Percentiles rank a stretch among this genome's conserved stretches.
Conservation (phyloP, 208 protist species). For the Naegleria fowleri region DNA sequence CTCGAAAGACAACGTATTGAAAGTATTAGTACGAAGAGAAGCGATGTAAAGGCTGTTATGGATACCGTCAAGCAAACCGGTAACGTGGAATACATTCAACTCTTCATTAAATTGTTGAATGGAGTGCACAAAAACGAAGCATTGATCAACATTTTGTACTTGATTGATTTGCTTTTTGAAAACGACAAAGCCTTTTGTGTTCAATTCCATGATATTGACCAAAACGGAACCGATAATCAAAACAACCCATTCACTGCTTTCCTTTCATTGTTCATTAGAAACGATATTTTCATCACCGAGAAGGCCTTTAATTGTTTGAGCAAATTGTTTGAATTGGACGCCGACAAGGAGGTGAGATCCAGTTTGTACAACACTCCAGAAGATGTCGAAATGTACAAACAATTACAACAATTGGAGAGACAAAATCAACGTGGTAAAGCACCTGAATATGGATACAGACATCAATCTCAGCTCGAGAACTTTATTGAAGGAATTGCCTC, state of each 20-base stretch:
- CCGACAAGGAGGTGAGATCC: neutral
- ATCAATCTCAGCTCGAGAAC: neutral
- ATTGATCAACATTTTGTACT: slow-evolving; percentile 13
- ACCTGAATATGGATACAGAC: neutral
- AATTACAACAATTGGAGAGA: neutral
- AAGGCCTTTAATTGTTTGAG: neutral
- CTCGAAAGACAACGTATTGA: slow-evolving; percentile 4
- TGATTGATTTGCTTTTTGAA: slow-evolving; percentile 11
- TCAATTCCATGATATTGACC: slow-evolving; percentile 9
- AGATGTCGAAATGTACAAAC: neutral
- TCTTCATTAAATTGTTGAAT: slow-evolving; percentile 3
- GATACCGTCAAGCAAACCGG: neutral
- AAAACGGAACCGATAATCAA: neutral
- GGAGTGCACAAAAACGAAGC: slow-evolving; percentile 1
- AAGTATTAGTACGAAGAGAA: neutral
- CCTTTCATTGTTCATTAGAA: neutral
- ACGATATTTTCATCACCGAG: neutral
- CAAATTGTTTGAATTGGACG: neutral
- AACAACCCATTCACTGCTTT: slow-evolving; percentile 22
- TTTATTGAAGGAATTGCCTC: neutral
- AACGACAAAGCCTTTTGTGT: neutral
- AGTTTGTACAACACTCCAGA: neutral
- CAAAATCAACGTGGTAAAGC: neutral
- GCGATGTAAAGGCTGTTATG: neutral
- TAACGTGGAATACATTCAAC: neutral